Evolutionary conservation across 768 basidiomycete species (phyloP).

Genomic region (Lentinula boryana): DNA sequence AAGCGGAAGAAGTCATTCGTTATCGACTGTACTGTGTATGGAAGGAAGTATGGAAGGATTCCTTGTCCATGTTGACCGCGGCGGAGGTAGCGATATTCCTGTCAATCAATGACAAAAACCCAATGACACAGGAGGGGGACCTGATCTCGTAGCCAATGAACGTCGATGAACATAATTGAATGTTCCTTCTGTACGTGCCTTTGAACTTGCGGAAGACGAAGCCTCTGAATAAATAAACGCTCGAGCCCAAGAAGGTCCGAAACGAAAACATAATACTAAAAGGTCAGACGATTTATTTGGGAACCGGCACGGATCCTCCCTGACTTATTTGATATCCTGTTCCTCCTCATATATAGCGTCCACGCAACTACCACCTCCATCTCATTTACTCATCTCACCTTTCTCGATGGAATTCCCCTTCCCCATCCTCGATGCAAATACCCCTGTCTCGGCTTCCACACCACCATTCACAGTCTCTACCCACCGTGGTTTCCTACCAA

Average conservation of each 20-base stretch:
- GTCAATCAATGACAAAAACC: not conserved
- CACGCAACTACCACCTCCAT: not conserved
- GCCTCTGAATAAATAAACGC: not conserved
- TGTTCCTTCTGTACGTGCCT: not conserved
- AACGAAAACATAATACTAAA: not conserved
- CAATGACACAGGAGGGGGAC: not conserved
- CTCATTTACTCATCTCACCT: not conserved
- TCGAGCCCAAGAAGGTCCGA: not conserved
- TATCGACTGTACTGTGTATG: not conserved
- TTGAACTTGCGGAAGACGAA: not conserved
- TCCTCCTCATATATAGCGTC: not conserved
- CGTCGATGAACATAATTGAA: not conserved
- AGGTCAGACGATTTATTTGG: not conserved
- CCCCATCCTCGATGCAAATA: not conserved
- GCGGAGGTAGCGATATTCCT: not conserved
- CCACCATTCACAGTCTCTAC: slow-evolving; percentile 19
- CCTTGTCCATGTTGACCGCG: not conserved
- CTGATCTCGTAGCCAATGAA: not conserved
- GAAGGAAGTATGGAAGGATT: not conserved
- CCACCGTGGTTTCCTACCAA: slow-evolving; percentile 18
- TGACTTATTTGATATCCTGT: not conserved
- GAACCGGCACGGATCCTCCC: not conserved
- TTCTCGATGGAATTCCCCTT: slow-evolving; percentile 10
- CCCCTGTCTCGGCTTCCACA: slow-evolving; percentile 10
- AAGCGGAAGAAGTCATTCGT: not conserved